These are phyloP conservation scores for Mortierella sp. DNA, from an alignment of 371 early-diverging fungal genomes.

Conservation along the genomic window DNA sequence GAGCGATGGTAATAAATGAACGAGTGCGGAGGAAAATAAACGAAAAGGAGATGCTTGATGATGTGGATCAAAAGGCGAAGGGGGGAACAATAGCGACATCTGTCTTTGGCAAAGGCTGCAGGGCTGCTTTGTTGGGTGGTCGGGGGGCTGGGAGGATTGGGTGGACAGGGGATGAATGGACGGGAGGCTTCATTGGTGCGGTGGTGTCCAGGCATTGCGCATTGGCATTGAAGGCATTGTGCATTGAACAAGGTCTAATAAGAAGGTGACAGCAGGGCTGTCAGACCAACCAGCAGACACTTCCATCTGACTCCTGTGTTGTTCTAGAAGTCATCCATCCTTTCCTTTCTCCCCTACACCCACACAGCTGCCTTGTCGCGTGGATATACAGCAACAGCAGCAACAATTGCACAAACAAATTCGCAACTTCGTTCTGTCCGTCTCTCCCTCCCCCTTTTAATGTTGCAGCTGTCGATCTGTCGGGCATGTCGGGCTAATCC, in stretches of 20 bases:
- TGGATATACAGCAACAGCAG: background rate
- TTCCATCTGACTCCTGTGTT: background rate
- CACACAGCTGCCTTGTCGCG: slow-evolving; percentile 12
- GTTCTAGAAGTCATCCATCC: background rate
- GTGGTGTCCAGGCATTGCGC: too few species aligned
- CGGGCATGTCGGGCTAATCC: background rate
- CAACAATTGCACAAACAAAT: background rate
- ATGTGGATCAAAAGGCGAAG: background rate
- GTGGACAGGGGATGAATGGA: too few species aligned
- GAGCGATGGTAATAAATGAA: background rate
- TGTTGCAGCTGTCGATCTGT: background rate
- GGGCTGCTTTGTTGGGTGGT: too few species aligned
- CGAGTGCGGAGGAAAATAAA: background rate
- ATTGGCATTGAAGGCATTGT: too few species aligned
- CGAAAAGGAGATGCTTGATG: background rate
- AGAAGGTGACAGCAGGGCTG: background rate
- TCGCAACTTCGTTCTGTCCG: background rate
- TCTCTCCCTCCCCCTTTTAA: background rate
- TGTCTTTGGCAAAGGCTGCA: too few species aligned
- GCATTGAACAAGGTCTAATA: background rate
- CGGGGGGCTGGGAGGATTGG: too few species aligned
- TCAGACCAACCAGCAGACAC: slow-evolving; percentile 3
- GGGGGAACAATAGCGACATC: background rate
- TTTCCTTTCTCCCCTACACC: background rate
- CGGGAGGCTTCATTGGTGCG: too few species aligned